Percentiles rank a stretch among this genome's conserved stretches.
phyloP scores from a whole-genome alignment of 768 basidiomycete species.

The Fibroporia radiculosa region DNA sequence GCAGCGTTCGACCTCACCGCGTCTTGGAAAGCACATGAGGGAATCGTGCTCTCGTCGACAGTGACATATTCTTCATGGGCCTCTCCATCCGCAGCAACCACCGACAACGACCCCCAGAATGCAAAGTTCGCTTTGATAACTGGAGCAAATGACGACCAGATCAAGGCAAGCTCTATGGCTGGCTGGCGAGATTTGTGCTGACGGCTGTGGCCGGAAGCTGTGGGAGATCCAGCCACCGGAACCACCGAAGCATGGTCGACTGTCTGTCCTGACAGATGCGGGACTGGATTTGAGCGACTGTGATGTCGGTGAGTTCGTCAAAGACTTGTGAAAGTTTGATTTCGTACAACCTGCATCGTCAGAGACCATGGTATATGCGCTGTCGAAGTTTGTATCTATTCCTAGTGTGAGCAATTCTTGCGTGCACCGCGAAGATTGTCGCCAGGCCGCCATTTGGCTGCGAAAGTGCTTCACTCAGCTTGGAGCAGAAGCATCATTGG shows the following conservation, averaged over 20 bases:
- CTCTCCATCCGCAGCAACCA: neutral
- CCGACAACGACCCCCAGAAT: neutral
- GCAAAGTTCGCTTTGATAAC: slow-evolving; percentile 48
- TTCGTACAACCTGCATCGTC: neutral
- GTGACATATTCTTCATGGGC: slow-evolving; percentile 27
- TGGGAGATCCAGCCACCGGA: slow-evolving; percentile 30
- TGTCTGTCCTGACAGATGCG: slow-evolving; percentile 1
- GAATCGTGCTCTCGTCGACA: slow-evolving; percentile 76
- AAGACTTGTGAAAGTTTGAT: no score
- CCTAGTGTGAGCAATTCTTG: slow-evolving; percentile 74
- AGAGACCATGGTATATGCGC: slow-evolving; percentile 73
- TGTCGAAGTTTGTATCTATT: slow-evolving; percentile 81
- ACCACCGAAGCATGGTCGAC: neutral
- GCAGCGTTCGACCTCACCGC: slow-evolving; percentile 79
- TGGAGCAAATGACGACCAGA: slow-evolving; percentile 78
- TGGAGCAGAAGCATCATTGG: slow-evolving; percentile 75
- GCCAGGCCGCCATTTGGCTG: slow-evolving; percentile 90
- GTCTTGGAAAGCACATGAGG: slow-evolving; percentile 75
- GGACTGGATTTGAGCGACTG: slow-evolving; percentile 5
- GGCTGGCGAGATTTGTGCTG: slow-evolving; percentile 1
- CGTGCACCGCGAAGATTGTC: slow-evolving; percentile 73
- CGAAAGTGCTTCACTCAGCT: slow-evolving; percentile 83
- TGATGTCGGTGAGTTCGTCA: slow-evolving; percentile 2
- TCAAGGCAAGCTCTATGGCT: slow-evolving; percentile 75
- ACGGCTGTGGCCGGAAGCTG: slow-evolving; percentile 20